Base-by-base conservation (phyloP, 1,284 basidiomycete species). In the Puccinia triticina region DNA sequence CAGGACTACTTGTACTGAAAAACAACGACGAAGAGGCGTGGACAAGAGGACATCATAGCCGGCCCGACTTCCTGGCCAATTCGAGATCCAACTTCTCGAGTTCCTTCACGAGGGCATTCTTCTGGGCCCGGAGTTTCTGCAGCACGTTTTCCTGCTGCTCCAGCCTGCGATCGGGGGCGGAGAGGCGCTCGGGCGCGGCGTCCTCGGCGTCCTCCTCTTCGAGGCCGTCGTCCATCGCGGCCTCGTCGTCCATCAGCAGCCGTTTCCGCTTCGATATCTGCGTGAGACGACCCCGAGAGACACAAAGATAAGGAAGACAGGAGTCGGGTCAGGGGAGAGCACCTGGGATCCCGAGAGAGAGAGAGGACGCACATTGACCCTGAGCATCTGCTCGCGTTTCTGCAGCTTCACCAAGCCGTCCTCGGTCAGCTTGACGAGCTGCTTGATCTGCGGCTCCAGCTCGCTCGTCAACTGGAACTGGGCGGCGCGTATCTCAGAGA, bases 381-480 rank as follows among this genome's bases (percentile, higher is more conserved):
- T 75, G 10, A 82, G 53, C 37, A 76, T 73, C 43, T 67, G 57
- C 76, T 82, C 72, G 8, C 80, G 55, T 46, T 73, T 75, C 46
- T 82, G 80, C 57, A 82, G 46, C n/a, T 66, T 66, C 5, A 66
- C 23, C 14, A 82, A 37, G 23, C 80, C 80, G 21, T 23, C 12
- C 46, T 76, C 72, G 12, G 72, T 46, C 29, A 50, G 40, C 14
- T 53, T 76, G 7, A 76, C 32, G 1, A 82, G 34, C 55, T 76
- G 16, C 23, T 82, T 82, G 2, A 82, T 34, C 40, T 76, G 43
- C 23, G 80, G 80, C 59, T 82, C 73, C 1, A 82, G 53, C 76
- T 82, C 80, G 29, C 32, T 53, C 3, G 43, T 82, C n/a, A 66
- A n/a, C 55, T 76, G 73, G 48, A 66, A 82, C 55, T 69, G 80